Base-by-base conservation (phyloP, 257 asterid genomes). In the Solanum clarkiae region DNA sequence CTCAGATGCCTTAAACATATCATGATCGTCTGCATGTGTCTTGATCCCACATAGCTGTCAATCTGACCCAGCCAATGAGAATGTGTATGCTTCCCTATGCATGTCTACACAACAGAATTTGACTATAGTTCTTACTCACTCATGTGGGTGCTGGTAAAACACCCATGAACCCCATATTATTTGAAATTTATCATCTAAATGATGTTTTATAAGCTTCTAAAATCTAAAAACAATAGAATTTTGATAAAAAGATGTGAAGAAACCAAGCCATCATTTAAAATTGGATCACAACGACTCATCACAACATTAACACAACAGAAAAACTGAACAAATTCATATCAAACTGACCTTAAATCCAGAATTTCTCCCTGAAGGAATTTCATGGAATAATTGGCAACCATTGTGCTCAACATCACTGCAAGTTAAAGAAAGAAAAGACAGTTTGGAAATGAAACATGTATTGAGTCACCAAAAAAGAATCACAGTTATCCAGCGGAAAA, bases 331-430 rank as follows among this genome's bases (percentile, higher is more conserved):
- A 44, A 71, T 56, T 49, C 47, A 44, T 60, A 53, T 42, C 84
- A 82, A 20, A 47, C 91, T 88, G 81, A 97, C 99, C 98, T 97
- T 97, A 87, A 97, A 95, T 89, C 95, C 98, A 22, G 98, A 95
- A 90, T 90, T 90, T 65, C 66, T 89, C 84, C 97, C 99, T 54
- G 97, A 92, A 59, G 99, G 98, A 66, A 97, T 93, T 62, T 92
- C 98, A 80, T 91, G 89, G 86, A 97, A 97, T 81, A 97, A 84
- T 75, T 90, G 93, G 86, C 96, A 92, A 82, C 86, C 90, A 89
- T 91, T 90, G 89, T 97, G 99, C 90, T 91, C 95, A 53, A 97
- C 85, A 49, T 95, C 96, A 91, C 98, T 97, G 96, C 44, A 89
- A 86, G 74, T 26, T 53, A 85, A 70, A 69, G 86, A 47, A 79